Percentiles rank a stretch among this genome's conserved stretches.
Evolutionary conservation across 495 filamentous ascomycete species (phyloP).

Genomic region (Daldinia bambusicola): DNA sequence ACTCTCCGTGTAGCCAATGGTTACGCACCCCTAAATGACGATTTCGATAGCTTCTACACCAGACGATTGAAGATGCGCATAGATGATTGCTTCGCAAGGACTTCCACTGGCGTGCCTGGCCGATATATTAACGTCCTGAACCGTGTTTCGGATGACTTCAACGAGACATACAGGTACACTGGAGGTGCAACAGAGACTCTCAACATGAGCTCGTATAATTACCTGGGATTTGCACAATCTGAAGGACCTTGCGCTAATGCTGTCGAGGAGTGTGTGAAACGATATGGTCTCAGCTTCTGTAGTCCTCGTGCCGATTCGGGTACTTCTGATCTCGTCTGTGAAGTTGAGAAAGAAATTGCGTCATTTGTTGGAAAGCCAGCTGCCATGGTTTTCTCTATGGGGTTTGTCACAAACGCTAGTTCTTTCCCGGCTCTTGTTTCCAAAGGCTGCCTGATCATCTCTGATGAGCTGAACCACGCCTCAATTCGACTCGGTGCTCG

Average conservation of each 20-base stretch:
- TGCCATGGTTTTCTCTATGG: conserved; percentile 98
- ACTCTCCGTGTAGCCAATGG: conserved; percentile 85
- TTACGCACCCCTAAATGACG: conserved; percentile 95
- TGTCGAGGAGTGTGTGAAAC: conserved; percentile 84
- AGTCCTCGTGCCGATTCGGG: conserved; percentile 87
- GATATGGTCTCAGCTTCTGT: conserved; percentile 81
- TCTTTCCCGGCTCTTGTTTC: conserved; percentile 89
- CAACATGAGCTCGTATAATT: conserved; percentile 99
- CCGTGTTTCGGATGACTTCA: conserved; percentile 86
- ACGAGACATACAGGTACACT: conserved; percentile 83
- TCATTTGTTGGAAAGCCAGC: conserved; percentile 92
- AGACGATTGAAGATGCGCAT: conserved; percentile 91
- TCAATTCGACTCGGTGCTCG: conserved; percentile 96
- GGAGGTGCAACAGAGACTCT: conserved; percentile 95
- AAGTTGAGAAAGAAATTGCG: conserved; percentile 90
- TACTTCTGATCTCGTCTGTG: conserved; percentile 84
- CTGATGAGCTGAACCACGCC: conserved; percentile 96
- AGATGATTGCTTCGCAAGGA: conserved; percentile 94
- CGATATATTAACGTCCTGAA: conserved; percentile 93
- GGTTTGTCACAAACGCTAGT: conserved; percentile 92
- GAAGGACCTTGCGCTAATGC: conserved; percentile 96
- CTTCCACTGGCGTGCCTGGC: conserved; percentile 91
- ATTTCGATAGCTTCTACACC: conserved; percentile 99
- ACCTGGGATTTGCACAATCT: conserved; percentile 97
- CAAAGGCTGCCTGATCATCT: conserved; percentile 92